Evolutionary conservation across 129 eudicot genomes (phyloP), one percentile per base, ranked within the genome.

Genomic region (Escallonia rubra): DNA sequence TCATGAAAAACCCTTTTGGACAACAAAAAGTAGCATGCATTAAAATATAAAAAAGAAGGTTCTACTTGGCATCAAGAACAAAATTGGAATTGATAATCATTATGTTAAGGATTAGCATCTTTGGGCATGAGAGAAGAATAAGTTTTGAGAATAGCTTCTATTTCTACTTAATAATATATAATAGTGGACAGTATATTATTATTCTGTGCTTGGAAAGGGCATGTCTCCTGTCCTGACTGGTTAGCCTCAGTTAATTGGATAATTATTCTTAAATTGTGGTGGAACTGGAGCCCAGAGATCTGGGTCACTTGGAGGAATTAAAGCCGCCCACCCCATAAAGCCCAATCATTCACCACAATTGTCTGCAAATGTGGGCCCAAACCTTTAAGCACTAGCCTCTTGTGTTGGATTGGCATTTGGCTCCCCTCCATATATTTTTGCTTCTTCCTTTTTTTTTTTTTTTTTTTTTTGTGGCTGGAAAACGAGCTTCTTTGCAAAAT

Each of bases 281-380:
- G 16, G 6, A 8, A 61, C 64, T 64, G 76, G 81, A 57, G 67
- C 81, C 76, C 81, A 69, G 38, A 76, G 3, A 15, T 57, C 46
- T 48, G 72, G 9, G 43, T 44, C 49, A 67, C 9, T 67, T 67
- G 12, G 48, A 6, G 12, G 48, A 6, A 23, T 10, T 16, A 53
- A 64, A 64, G 16, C 56, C 54, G n/a, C 45, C 61, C 54, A 66
- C 48, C 47, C 23, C 49, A 16, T 52, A 69, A 60, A 62, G 61
- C 68, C 60, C 76, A 62, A 62, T 72, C n/a, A 62, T 72, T 61
- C 69, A 15, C 12, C 47, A 13, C 52, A 63, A n/a, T 60, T 71
- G 45, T 6, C 54, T 49, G 12, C 45, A 8, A 38, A 58, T 14
- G 74, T 39, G 58, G 51, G 38, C 3, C 56, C 10, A 43, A 23